Evolutionary conservation across 768 basidiomycete genomes (phyloP).

Genomic region (Agaricus blazei): DNA sequence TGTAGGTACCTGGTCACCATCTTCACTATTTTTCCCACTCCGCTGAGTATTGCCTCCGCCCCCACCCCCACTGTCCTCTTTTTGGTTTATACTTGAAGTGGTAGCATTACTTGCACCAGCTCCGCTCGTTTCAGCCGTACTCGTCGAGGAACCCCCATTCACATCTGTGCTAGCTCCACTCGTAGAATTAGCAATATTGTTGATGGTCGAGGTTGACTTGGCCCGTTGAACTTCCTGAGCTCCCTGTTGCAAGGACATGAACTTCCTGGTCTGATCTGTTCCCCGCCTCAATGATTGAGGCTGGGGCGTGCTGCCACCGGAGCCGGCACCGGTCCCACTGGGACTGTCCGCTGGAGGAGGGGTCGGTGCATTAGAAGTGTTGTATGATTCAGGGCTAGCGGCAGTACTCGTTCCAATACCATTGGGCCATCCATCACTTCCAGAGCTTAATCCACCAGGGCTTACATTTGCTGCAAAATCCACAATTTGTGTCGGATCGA

Average conservation of each 20-base stretch:
- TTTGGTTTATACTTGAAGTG: slow-evolving; percentile 12
- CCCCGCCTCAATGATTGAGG: slow-evolving; percentile 24
- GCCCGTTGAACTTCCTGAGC: slow-evolving; percentile 52
- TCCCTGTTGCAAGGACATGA: slow-evolving; percentile 59
- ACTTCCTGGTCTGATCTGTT: slow-evolving; percentile 42
- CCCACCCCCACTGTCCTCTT: slow-evolving; percentile 18
- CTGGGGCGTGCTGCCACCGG: slow-evolving; percentile 4
- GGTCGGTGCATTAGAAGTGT: slow-evolving; percentile 64
- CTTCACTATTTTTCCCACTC: slow-evolving; percentile 62
- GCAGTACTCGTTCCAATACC: slow-evolving; percentile 61
- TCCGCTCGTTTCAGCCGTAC: slow-evolving; percentile 57
- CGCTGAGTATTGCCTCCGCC: slow-evolving; percentile 8
- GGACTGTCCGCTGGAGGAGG: slow-evolving; percentile 62
- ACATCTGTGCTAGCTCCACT: slow-evolving; percentile 21
- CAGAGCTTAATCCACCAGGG: slow-evolving; percentile 48
- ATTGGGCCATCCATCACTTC: slow-evolving; percentile 79
- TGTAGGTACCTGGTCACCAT: slow-evolving; percentile 69
- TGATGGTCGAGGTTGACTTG: slow-evolving; percentile 27
- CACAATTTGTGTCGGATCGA: slow-evolving; percentile 87
- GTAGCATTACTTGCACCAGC: slow-evolving; percentile 14
- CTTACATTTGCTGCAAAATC: slow-evolving; percentile 9
- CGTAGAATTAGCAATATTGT: slow-evolving; percentile 7
- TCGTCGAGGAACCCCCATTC: slow-evolving; percentile 47
- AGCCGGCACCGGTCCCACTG: slow-evolving; percentile 9
- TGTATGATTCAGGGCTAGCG: slow-evolving; percentile 73